Base-by-base conservation (phyloP, 1,284 basidiomycete genomes). In the Mycena citricolor region DNA sequence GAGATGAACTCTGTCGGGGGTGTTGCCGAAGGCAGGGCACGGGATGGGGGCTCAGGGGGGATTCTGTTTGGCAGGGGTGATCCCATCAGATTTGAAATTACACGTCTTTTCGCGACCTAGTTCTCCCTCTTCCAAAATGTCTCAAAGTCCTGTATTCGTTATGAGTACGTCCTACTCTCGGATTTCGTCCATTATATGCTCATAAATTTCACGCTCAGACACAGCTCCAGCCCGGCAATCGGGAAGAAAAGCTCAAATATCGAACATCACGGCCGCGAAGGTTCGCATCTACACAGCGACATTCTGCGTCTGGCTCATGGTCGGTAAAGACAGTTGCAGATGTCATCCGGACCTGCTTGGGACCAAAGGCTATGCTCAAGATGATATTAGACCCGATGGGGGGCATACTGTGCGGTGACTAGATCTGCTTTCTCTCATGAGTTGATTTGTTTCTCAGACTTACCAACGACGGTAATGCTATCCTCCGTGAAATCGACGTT, bases 341-440 rank as follows among this genome's bases (percentile, higher is more conserved):
- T 76, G 94, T 99, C n/a, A 98, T 99, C 58, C 71, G 94, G 52
- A 98, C 94, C 57, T 99, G 95, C 80, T 69, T 98, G 24, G 95
- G 97, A 5, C 95, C 95, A 4, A 95, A 97, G 64, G 86, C 94
- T 32, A 99, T 98, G 95, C 76, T 98, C 52, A 99, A 99, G 77
- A 99, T 99, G 95, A 97, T 98, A 58, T 71, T 97, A 36, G 94
- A 98, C 71, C 93, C 94, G 3, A 97, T 97, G 94, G 94, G 94
- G 44, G 93, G 94, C 42, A 97, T 97, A 57, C 61, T 95, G 91
- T 94, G 55, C 60, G 88, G 76, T n/a, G n/a, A 14, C 13, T 25
- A 42, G 14, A 25, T 38, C 36, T 5, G 38, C 20, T 50, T 16
- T 40, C 25, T 28, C 8, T 37, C 21, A 24, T 40, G 24, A 17